Conservation (phyloP, 176 grass and related monocot genomes). For the Carex scoparia region DNA sequence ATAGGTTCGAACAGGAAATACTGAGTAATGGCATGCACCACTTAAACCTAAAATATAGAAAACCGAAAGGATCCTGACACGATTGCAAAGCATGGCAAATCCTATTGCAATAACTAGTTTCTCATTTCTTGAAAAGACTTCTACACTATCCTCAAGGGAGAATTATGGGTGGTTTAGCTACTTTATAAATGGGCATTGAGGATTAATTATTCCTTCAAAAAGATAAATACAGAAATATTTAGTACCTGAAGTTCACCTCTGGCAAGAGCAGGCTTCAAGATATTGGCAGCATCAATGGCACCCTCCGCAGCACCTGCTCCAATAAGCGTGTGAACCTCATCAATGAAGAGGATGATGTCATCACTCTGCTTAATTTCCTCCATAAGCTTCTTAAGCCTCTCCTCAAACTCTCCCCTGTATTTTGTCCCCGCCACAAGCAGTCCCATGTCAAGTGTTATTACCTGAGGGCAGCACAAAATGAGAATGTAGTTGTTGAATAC, state of each 20-base stretch:
- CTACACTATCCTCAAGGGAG: background rate
- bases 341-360: constrained; percentile 98
- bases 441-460: constrained; percentile 99
- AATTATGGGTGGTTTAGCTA: background rate
- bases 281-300: constrained; percentile 99
- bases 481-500: background rate
- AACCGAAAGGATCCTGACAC: background rate
- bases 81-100: background rate
- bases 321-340: constrained; percentile 97
- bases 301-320: constrained; percentile 99
- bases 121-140: background rate
- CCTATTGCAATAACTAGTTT: background rate
- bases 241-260: constrained; percentile 99
- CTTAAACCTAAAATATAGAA: background rate
- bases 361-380: constrained; percentile 99
- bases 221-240: background rate
- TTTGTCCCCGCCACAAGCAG: constrained; percentile 99
- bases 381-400: constrained; percentile 98
- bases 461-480: constrained; percentile 33
- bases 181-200: background rate
- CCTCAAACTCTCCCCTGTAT: constrained; percentile 99
- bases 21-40: background rate
- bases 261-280: constrained; percentile 95
- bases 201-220: background rate
- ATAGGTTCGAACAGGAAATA: background rate